phyloP scores from a whole-genome alignment of 306 rosid genomes.

The Sechiopsis laciniata region DNA sequence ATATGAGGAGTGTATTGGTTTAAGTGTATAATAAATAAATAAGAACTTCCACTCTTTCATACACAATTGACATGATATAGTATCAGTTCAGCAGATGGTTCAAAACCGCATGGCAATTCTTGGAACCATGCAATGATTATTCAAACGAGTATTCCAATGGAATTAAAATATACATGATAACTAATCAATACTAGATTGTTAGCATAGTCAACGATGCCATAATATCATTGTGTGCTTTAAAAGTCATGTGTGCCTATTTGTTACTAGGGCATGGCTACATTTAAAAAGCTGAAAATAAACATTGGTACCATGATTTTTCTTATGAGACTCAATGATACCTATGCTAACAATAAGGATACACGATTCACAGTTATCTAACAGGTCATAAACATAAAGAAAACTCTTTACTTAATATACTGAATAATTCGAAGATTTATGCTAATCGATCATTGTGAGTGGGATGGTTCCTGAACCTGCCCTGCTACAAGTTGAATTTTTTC shows the following conservation, averaged over 20 bases:
- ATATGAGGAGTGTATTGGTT: background rate
- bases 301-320: background rate
- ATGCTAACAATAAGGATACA: background rate
- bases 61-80: background rate
- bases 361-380: background rate
- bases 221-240: background rate
- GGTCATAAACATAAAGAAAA: background rate
- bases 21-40: background rate
- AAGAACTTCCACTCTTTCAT: background rate
- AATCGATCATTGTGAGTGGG: background rate
- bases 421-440: background rate
- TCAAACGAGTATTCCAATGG: background rate
- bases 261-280: no score
- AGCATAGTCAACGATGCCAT: background rate
- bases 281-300: no score
- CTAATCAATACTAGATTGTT: background rate
- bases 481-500: background rate
- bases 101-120: background rate
- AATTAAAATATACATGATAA: background rate
- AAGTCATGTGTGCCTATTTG: background rate
- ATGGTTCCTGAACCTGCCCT: background rate
- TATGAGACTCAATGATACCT: background rate
- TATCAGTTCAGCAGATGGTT: background rate
- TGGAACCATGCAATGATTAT: background rate
- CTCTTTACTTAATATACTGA: background rate